These are phyloP conservation scores for Lachnum nothofagi DNA, from an alignment of 2,329 filamentous ascomycete species.

Conservation along the genomic window DNA sequence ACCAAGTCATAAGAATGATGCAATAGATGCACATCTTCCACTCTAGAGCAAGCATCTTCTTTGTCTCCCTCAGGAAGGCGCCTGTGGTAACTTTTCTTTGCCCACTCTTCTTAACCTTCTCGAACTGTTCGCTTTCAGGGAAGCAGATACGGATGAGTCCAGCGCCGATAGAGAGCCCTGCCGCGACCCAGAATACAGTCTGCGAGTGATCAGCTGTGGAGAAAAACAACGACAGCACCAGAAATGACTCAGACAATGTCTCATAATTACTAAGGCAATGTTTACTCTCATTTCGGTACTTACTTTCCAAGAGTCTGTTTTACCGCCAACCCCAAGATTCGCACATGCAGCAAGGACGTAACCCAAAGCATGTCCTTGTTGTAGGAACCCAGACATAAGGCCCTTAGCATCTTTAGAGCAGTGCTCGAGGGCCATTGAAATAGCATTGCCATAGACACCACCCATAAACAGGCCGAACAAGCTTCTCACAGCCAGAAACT, in stretches of 20 bases:
- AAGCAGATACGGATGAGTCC: slow-evolving; percentile 63
- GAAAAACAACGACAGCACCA: too few species aligned
- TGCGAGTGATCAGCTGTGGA: slow-evolving; percentile 45
- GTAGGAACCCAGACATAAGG: slow-evolving; percentile 26
- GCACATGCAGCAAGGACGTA: slow-evolving; percentile 39
- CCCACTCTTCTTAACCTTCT: slow-evolving; percentile 60
- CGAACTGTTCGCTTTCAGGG: slow-evolving; percentile 71
- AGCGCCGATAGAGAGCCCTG: slow-evolving; percentile 62
- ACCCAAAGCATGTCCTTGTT: slow-evolving; percentile 26
- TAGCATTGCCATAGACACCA: slow-evolving; percentile 70
- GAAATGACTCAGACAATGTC: too few species aligned
- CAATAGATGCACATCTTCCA: slow-evolving; percentile 77
- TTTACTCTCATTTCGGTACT: slow-evolving; percentile 35
- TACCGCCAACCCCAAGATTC: slow-evolving; percentile 67
- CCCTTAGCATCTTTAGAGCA: slow-evolving; percentile 26
- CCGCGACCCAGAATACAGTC: slow-evolving; percentile 37
- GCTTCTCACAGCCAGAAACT: slow-evolving; percentile 66
- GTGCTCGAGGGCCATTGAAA: slow-evolving; percentile 66
- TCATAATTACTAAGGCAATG: slow-evolving; percentile 51
- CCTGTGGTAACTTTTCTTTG: slow-evolving; percentile 43
- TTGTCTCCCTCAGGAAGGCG: slow-evolving; percentile 65
- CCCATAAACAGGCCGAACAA: slow-evolving; percentile 76
- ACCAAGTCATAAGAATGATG: slow-evolving; percentile 65
- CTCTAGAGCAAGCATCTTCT: slow-evolving; percentile 61
- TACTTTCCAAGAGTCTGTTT: slow-evolving; percentile 63